These are phyloP conservation scores for Lasiodiplodia sp. DNA, from an alignment of 2,329 filamentous ascomycete genomes.

Conservation along the genomic window DNA sequence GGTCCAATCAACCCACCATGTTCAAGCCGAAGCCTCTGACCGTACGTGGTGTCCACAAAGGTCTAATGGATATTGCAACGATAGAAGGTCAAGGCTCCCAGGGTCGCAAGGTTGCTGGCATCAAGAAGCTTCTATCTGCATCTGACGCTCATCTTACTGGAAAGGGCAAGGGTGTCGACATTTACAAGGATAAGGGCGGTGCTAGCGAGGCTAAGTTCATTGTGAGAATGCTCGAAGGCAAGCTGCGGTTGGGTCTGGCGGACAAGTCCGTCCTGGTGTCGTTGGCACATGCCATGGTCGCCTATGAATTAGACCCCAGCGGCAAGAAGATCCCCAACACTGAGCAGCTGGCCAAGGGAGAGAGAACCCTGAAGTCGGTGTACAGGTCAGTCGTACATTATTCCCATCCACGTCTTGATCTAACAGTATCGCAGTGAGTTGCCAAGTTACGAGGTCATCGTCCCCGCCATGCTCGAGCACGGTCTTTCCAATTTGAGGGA, in stretches of 20 bases:
- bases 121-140: constrained; percentile 95
- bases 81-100: constrained; percentile 87
- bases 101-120: constrained; percentile 87
- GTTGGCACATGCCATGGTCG: constrained; percentile 85
- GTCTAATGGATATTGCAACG: constrained; percentile 86
- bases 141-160: constrained; percentile 77
- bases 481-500: constrained; percentile 84
- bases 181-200: constrained; percentile 89
- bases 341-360: constrained; percentile 81
- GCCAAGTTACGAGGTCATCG: constrained; percentile 92
- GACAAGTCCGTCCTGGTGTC: constrained; percentile 92
- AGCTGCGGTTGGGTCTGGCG: constrained; percentile 87
- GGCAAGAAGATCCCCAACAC: constrained; percentile 74
- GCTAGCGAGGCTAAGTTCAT: constrained; percentile 95
- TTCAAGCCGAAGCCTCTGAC: constrained; percentile 95
- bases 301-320: constrained; percentile 77
- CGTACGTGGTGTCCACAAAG: constrained; percentile 84
- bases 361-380: constrained; percentile 85
- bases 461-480: constrained; percentile 85
- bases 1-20: constrained; percentile 95
- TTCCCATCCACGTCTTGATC: constrained; percentile 27
- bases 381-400: constrained; percentile 67
- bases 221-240: constrained; percentile 91
- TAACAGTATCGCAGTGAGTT: constrained; percentile 72
- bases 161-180: constrained; percentile 77